These are phyloP conservation scores for Xylaria sp. DNA, from an alignment of 2,329 filamentous ascomycete genomes.

Conservation along the genomic window DNA sequence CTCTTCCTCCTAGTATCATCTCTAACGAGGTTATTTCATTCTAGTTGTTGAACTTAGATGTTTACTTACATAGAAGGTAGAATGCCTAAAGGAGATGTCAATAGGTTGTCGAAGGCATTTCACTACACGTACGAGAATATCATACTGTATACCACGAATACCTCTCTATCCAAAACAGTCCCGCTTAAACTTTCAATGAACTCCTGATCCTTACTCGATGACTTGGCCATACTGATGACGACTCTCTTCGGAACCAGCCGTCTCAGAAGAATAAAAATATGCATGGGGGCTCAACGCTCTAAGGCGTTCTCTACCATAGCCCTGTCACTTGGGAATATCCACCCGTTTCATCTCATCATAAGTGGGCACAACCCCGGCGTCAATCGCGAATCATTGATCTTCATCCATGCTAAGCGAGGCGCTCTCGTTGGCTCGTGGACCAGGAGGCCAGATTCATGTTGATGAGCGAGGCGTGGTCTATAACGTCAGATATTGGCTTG, in stretches of 20 bases:
- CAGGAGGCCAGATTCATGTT: conserved; percentile 17
- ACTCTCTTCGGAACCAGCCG: conserved; percentile 19
- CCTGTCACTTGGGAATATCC: conserved; percentile 19
- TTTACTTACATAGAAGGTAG: not conserved
- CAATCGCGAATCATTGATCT: conserved; percentile 27
- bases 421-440: not conserved
- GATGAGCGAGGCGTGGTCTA: not conserved
- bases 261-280: not conserved
- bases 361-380: conserved; percentile 34
- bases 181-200: conserved; percentile 3
- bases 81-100: not conserved
- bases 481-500: not conserved
- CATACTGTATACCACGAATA: not conserved
- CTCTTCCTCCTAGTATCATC: not conserved
- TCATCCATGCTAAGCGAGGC: conserved; percentile 18
- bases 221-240: conserved; percentile 14
- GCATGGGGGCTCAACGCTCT: conserved; percentile 5
- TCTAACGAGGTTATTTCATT: not conserved
- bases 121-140: no score
- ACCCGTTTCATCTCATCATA: conserved; percentile 33
- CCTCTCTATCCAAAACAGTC: not conserved
- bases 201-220: not conserved
- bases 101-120: not conserved
- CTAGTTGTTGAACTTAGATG: not conserved
- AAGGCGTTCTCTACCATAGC: not conserved